phyloP scores from a whole-genome alignment of 2,329 filamentous ascomycete species.

The Apiospora sp. region DNA sequence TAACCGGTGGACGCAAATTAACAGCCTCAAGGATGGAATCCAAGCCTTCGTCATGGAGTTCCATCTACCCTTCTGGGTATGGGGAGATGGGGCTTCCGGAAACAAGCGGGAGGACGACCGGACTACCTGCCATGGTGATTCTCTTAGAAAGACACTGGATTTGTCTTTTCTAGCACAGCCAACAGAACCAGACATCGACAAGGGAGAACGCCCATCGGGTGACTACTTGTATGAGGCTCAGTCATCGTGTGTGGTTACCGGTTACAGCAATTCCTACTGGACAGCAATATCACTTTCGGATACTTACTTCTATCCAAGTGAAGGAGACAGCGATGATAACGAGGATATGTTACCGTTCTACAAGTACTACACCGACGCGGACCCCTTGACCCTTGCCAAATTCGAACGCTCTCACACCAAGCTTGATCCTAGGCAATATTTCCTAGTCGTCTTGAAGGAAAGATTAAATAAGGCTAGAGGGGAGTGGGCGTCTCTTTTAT shows the following conservation, averaged over 20 bases:
- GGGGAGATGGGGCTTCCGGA: not conserved
- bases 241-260: conserved; percentile 2
- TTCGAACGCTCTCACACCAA: not conserved
- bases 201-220: not conserved
- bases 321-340: not conserved
- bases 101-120: not conserved
- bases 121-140: not conserved
- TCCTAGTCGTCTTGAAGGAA: not conserved
- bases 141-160: not conserved
- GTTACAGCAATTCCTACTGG: conserved; percentile 19
- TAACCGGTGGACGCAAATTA: not conserved
- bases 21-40: not conserved
- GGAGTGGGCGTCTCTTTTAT: not conserved
- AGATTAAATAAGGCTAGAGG: not conserved
- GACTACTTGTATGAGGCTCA: conserved; percentile 17
- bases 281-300: not conserved
- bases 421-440: conserved; percentile 4
- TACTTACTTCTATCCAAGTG: conserved; percentile 7
- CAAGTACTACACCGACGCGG: not conserved
- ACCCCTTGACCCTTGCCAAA: not conserved
- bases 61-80: not conserved
- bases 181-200: not conserved
- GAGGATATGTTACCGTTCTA: conserved; percentile 18
- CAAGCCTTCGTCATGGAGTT: conserved; percentile 11
- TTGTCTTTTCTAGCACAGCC: not conserved